Evolutionary conservation across 176 grass and related monocot genomes (phyloP).

Genomic region (Puya raimondii): DNA sequence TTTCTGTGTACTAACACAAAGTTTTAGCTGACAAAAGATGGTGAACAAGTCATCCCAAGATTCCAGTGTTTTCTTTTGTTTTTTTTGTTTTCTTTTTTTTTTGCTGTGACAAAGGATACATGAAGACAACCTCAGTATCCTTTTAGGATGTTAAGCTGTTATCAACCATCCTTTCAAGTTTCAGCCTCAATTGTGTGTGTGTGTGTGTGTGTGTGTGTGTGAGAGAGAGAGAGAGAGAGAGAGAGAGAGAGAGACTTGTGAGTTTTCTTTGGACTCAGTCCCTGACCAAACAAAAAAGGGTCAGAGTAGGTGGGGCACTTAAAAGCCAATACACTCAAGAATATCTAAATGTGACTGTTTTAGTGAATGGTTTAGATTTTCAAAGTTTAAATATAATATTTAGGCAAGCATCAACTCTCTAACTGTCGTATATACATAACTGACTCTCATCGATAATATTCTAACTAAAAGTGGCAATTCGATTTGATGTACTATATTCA

Average conservation of each 20-base stretch:
- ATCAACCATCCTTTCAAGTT: not conserved
- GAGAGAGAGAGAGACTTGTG: not conserved
- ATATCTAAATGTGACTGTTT: no score
- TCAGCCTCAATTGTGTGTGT: not conserved
- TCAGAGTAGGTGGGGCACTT: not conserved
- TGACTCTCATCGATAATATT: no score
- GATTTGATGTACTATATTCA: no score
- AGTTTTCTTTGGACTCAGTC: not conserved
- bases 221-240: not conserved
- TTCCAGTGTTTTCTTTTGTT: not conserved
- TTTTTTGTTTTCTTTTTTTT: no score
- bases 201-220: no score
- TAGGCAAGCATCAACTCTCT: no score
- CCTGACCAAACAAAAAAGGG: not conserved
- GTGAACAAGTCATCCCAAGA: not conserved
- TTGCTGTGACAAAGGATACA: not conserved
- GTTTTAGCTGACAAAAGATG: slow-evolving; percentile 5
- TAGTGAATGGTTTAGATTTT: no score
- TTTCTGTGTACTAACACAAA: not conserved
- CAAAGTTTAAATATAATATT: no score
- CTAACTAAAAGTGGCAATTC: no score
- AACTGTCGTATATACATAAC: no score
- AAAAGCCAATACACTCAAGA: not conserved
- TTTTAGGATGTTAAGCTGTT: not conserved
- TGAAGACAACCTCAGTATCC: not conserved